Evolutionary conservation across 2,329 filamentous ascomycete genomes (phyloP), one percentile per base, ranked within the genome.

Genomic region (Hypoxylon sp.): DNA sequence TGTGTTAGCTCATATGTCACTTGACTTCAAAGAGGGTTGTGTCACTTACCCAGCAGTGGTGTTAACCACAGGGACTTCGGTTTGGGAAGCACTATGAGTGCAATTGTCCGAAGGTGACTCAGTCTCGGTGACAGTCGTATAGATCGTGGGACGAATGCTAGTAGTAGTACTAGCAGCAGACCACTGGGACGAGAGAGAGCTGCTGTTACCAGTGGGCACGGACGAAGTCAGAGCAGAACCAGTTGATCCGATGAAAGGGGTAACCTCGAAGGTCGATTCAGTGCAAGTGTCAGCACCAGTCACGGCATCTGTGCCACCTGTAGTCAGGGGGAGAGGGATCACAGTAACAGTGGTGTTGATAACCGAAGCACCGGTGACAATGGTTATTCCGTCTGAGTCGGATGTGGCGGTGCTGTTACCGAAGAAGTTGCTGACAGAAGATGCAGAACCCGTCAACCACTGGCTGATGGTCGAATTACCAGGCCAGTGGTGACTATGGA

Each of bases 31-130:
- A n/a, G n/a, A 31, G 47, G 11, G 22, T 24, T 3, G 11, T 48
- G 17, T 53, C 52, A 66, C 69, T 24, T 66, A 71, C 69, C 59
- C 55, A 55, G 46, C 47, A 39, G 69, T 69, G 10, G 59, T 58
- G n/a, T 29, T 10, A 4, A 14, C 13, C 2, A 22, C 26, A 50
- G 47, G 29, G n/a, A 35, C 14, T 5, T 10, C 37, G 17, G 37
- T 52, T 50, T 60, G 35, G 2, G 61, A 59, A 8, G 44, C 17
- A 26, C 5, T 19, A 9, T n/a, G 10, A 29, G 62, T 71, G 52
- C 68, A 68, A 51, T 66, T 69, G 13, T 58, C 65, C 5, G 31
- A n/a, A 39, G 42, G 35, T 2, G 55, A 35, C 3, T 35, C 17
- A 3, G 69, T 71, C 46, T 53, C 52, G 4, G 62, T 69, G 14